Conservation (phyloP, 495 filamentous ascomycete genomes). For the Xylaria longipes region DNA sequence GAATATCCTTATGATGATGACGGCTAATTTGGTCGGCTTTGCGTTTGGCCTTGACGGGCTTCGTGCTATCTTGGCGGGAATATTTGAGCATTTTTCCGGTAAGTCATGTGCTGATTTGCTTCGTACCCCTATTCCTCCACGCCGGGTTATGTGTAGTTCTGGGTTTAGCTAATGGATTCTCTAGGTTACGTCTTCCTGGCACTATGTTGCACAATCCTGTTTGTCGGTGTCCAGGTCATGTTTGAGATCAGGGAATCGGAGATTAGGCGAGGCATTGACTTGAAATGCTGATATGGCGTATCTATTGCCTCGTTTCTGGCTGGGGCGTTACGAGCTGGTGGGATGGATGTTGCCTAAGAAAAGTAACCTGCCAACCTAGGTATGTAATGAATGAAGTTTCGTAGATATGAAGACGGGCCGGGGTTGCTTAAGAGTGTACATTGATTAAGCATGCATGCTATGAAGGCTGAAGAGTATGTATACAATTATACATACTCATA, state of each 20-base stretch:
- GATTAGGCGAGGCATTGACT: conserved; percentile 75
- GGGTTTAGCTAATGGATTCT: conserved; percentile 21
- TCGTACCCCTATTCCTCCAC: not conserved
- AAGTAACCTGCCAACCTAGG: not conserved
- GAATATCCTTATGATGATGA: conserved; percentile 95
- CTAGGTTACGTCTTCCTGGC: conserved; percentile 74
- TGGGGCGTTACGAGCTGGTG: not conserved
- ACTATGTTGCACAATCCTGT: conserved; percentile 75
- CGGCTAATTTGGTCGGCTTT: conserved; percentile 93
- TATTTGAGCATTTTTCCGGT: conserved; percentile 77
- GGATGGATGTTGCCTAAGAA: not conserved
- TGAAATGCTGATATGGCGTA: conserved; percentile 74
- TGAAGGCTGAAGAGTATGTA: not conserved
- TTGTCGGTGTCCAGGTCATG: conserved; percentile 92
- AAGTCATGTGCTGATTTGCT: conserved; percentile 20
- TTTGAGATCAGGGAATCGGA: conserved; percentile 92
- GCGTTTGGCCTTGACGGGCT: conserved; percentile 89
- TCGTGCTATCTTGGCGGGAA: conserved; percentile 72
- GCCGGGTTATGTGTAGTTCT: not conserved
- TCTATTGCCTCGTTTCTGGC: not conserved
- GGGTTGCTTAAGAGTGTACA: not conserved
- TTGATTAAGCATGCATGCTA: not conserved
- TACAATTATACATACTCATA: not conserved
- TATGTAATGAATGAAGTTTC: not conserved
- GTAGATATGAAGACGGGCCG: not conserved